Evolutionary conservation across 345 rosid species (phyloP).

Genomic region (Noccaea bulbosa): DNA sequence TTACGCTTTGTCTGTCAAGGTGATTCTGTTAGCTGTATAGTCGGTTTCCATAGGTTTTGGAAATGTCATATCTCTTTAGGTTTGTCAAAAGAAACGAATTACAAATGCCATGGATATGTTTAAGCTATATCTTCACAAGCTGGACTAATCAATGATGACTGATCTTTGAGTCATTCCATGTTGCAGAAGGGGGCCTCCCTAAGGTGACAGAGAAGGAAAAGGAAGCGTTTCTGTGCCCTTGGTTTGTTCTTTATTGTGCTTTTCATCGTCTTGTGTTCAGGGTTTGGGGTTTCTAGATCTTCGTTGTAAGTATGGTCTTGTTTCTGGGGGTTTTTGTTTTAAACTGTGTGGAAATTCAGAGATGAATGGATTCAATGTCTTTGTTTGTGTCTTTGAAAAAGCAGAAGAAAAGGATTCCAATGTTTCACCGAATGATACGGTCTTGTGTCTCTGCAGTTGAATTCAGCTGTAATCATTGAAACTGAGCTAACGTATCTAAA

Average conservation of each 20-base stretch:
- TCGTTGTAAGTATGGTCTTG: constrained; percentile 42
- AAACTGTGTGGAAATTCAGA: constrained; percentile 27
- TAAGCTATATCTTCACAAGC: background rate
- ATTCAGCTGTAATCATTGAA: background rate
- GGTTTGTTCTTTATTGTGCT: constrained; percentile 22
- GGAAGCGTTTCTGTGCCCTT: constrained; percentile 18
- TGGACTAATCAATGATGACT: constrained; percentile 12
- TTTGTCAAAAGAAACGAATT: background rate
- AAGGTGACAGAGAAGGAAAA: constrained; percentile 26
- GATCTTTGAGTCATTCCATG: constrained; percentile 24
- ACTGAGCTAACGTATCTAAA: no score
- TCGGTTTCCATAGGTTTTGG: background rate
- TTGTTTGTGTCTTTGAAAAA: constrained; percentile 33
- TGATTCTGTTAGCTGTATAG: background rate
- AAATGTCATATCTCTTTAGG: background rate
- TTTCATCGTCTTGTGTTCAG: constrained; percentile 10
- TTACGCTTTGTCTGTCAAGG: no score
- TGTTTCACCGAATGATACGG: background rate
- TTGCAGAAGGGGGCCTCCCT: constrained; percentile 35
- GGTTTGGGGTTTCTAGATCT: constrained; percentile 27
- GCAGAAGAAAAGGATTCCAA: constrained; percentile 13
- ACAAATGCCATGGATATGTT: no score
- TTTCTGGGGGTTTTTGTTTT: constrained; percentile 8
- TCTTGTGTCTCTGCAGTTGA: constrained; percentile 19
- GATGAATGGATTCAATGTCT: constrained; percentile 35